These are phyloP conservation scores for Colletotrichum sojae DNA, from an alignment of 2,329 filamentous ascomycete genomes.

Conservation along the genomic window DNA sequence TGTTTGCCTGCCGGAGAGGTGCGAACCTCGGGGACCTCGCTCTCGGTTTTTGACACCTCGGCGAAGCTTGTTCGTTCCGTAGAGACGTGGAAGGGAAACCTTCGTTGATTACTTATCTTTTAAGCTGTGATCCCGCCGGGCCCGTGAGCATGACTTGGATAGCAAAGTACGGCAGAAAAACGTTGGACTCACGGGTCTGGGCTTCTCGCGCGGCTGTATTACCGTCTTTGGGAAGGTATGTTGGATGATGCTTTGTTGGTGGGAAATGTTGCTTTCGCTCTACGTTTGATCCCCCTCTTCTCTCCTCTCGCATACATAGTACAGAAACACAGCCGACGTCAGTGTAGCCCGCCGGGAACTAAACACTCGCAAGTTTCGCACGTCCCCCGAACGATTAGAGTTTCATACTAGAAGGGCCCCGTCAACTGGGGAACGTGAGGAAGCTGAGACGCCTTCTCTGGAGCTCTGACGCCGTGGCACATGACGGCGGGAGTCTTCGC, in stretches of 20 bases:
- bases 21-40: conserved; percentile 4
- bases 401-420: conserved; percentile 15
- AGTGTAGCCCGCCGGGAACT: conserved; percentile 1
- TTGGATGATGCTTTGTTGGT: too few species aligned
- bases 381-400: conserved; percentile 30
- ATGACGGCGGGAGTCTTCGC: not conserved
- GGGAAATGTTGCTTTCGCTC: too few species aligned
- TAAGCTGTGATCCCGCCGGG: not conserved
- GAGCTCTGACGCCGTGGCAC: conserved; percentile 13
- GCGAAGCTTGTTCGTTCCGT: conserved; percentile 8
- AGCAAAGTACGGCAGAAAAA: too few species aligned
- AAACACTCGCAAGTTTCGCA: conserved; percentile 18
- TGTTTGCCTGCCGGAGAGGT: not conserved
- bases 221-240: too few species aligned
- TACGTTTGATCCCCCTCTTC: not conserved
- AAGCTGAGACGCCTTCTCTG: not conserved
- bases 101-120: not conserved
- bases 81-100: not conserved
- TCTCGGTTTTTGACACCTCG: conserved; percentile 2
- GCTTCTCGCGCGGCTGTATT: too few species aligned
- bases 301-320: not conserved
- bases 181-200: too few species aligned
- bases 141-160: too few species aligned
- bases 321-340: conserved; percentile 21
- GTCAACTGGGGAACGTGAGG: conserved; percentile 15